Base-by-base conservation (phyloP, 2,329 filamentous ascomycete species). In the Aspergillus sp. region DNA sequence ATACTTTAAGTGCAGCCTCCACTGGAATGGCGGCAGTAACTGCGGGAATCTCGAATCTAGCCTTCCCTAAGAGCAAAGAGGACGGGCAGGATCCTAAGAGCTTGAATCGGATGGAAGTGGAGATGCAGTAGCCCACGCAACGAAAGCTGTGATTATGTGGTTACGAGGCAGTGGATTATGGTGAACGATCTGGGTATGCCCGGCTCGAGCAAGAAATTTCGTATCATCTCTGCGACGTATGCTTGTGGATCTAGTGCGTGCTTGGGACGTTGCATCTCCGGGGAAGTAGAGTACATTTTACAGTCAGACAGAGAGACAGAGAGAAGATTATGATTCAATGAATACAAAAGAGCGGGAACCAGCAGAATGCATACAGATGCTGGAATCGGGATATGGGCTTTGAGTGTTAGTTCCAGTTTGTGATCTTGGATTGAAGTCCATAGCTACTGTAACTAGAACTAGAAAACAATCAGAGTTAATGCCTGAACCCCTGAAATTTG, bases 31-130 rank as follows among this genome's bases (percentile, higher is more conserved):
- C 78, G n/a, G 73, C 73, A 54, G 70, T 83, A 32, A 75, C 78
- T n/a, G 74, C 80, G 8, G 77, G 78, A 0, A 73, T 84, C 48
- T 78, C 80, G 6, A 78, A 72, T n/a, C 60, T 84, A 56, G 74
- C 77, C 1, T 70, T 83, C 21, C 69, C 75, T 13, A 69, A 71
- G 39, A 71, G 69, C 39, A 73, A 70, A 21, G 72, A 72, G 21
- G 65, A 66, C 32, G 65, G 64, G 13, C 62, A 70, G 15, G 68
- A 66, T 32, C 70, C 67, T 38, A 65, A 67, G 49, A 66, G 66
- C 54, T 62, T 64, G 52, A 64, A 66, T 55, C 73, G 75, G 56
- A 73, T 83, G 74, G 80, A 81, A 61, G 76, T 84, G 39, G 82
- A 84, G 67, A 82, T 83, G 81, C 78, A 81, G 66, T 83, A 50